These are phyloP conservation scores for Maudiozyma barnettii DNA, from an alignment of 805 yeast species.

Conservation along the genomic window DNA sequence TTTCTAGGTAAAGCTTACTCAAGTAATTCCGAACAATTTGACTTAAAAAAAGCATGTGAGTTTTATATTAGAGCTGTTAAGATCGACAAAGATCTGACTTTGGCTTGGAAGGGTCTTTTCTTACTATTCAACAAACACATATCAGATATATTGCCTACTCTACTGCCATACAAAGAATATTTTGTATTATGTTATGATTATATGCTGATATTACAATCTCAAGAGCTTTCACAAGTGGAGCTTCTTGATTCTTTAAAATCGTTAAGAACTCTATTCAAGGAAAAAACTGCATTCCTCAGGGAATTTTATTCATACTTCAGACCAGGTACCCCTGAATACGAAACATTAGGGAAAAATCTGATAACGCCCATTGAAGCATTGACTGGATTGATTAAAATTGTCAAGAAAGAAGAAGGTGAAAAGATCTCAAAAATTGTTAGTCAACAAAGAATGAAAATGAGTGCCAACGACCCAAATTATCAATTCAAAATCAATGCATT, in stretches of 20 bases:
- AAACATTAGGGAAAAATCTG: conserved; percentile 38
- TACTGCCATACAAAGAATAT: conserved; percentile 29
- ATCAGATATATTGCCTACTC: conserved; percentile 28
- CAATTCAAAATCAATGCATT: conserved; percentile 32
- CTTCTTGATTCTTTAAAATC: conserved; percentile 37
- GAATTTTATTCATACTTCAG: conserved; percentile 40
- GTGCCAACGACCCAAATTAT: conserved; percentile 35
- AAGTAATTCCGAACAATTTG: conserved; percentile 16
- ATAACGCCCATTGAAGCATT: conserved; percentile 40
- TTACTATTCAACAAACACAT: conserved; percentile 31
- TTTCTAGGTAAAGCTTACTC: conserved; percentile 65
- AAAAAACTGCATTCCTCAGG: conserved; percentile 31
- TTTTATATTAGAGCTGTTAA: conserved; percentile 42
- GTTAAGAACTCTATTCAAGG: conserved; percentile 34
- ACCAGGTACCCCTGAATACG: conserved; percentile 51
- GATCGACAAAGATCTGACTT: conserved; percentile 40
- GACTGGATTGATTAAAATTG: conserved; percentile 34
- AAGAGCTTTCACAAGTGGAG: conserved; percentile 41
- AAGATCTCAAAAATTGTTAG: conserved; percentile 34
- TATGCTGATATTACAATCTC: conserved; percentile 33
- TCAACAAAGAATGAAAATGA: conserved; percentile 41
- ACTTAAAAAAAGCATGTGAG: conserved; percentile 10
- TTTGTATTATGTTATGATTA: conserved; percentile 40
- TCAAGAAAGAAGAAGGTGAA: conserved; percentile 33
- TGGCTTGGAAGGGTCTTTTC: conserved; percentile 78